Base-by-base conservation (phyloP, 2,329 filamentous ascomycete genomes). In the Calonectria ilicicola region DNA sequence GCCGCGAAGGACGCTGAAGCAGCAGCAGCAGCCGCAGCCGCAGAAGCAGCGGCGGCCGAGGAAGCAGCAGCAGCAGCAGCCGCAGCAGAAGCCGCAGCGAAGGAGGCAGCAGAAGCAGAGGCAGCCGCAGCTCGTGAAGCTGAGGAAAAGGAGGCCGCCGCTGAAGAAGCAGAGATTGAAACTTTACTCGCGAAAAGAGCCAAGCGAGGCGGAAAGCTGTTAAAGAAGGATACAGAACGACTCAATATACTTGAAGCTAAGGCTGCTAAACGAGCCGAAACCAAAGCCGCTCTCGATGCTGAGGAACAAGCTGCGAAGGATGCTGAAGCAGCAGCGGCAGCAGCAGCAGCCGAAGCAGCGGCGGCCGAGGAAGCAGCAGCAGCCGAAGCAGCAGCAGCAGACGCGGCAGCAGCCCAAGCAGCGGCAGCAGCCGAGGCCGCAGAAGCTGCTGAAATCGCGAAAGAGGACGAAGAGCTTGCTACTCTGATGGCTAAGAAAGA, bases 181-280 rank as follows among this genome's bases (percentile, higher is more conserved):
- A 74, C 78, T 5, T 80, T 86, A 12, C 85, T 85, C 65, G 83
- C 84, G 27, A 89, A 88, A 77, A 89, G 75, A 51, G 67, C 69
- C 2, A 79, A 79, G 67, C 73, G 72, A 56, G 69, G 74, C 32
- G 76, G 78, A 12, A 75, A 75, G 29, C 74, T 80, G 4, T 46
- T 75, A 8, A 80, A 74, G 67, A 65, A 64, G 23, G 78, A 80
- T 21, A 69, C 69, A 29, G 78, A 79, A 29, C 76, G 76, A 42
- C 58, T 80, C 21, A 47, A 58, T 21, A 3, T 75, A 7, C 76
- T 80, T 3, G 71, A 77, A 70, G 74, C 35, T 26, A 80, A 77
- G 9, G 79, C 77, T 53, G 76, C 77, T 1, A 77, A 69, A 65
- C 78, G 78, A 62, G 73, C 75, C 9, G 75, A 79, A 65, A 70